A percentile compares a stretch with the other conserved stretches of the same genome.
These are phyloP conservation scores for Pachyrhizus erosus DNA, from an alignment of 306 rosid genomes.

Conservation along the genomic window DNA sequence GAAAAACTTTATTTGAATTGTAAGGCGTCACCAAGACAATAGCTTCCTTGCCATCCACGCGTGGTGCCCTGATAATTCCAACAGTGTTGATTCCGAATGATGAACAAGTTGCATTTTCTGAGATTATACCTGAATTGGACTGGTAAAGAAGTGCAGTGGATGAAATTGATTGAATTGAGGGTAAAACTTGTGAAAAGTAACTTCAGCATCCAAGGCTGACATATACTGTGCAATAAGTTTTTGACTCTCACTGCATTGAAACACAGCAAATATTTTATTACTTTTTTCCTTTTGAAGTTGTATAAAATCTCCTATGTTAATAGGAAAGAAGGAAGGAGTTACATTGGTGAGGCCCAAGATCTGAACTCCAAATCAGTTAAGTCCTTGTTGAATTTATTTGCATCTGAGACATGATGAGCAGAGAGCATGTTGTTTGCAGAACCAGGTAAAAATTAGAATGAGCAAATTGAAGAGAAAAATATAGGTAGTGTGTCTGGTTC, in stretches of 20 bases:
- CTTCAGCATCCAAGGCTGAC: constrained; percentile 81
- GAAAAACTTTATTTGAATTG: constrained; percentile 58
- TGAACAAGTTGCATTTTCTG: constrained; percentile 69
- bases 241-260: constrained; percentile 69
- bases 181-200: constrained; percentile 77
- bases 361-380: constrained; percentile 53
- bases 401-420: constrained; percentile 65
- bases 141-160: constrained; percentile 81
- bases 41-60: constrained; percentile 97
- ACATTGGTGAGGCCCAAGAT: constrained; percentile 53
- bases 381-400: constrained; percentile 68
- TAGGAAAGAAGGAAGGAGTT: constrained; percentile 25
- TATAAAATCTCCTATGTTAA: background rate
- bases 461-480: background rate
- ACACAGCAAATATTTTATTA: constrained; percentile 23
- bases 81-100: constrained; percentile 69
- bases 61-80: constrained; percentile 94
- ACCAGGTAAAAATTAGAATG: background rate
- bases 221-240: constrained; percentile 71
- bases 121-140: constrained; percentile 61
- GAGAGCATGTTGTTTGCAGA: constrained; percentile 83
- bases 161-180: constrained; percentile 67
- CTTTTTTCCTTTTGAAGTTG: background rate
- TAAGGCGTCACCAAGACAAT: constrained; percentile 91
- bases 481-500: background rate